Conservation (phyloP, 805 yeast genomes). For the Phaffomyces antillensis region DNA sequence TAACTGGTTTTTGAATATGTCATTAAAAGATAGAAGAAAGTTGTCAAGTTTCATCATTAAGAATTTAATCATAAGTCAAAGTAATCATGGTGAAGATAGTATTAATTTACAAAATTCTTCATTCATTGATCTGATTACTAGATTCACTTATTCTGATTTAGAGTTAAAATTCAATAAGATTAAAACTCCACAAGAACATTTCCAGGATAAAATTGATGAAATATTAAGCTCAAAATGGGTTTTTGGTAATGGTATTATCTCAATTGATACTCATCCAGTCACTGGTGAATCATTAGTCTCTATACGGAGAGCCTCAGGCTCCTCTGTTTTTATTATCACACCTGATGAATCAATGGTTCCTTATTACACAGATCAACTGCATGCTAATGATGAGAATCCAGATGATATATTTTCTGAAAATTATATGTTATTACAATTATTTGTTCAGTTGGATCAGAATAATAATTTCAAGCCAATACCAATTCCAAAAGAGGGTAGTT, state of each 20-base stretch:
- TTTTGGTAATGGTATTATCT: slow-evolving; percentile 47
- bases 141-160: slow-evolving; percentile 60
- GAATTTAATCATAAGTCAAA: slow-evolving; percentile 40
- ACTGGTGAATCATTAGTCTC: slow-evolving; percentile 47
- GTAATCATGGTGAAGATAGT: slow-evolving; percentile 23
- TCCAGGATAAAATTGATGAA: slow-evolving; percentile 15
- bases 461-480: slow-evolving; percentile 38
- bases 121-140: slow-evolving; percentile 55
- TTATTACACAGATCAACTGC: slow-evolving; percentile 19
- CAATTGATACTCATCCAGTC: slow-evolving; percentile 44
- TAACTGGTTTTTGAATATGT: slow-evolving; percentile 64
- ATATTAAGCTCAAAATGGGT: slow-evolving; percentile 45
- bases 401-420: slow-evolving; percentile 33
- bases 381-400: slow-evolving; percentile 26
- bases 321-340: slow-evolving; percentile 37
- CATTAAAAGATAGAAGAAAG: slow-evolving; percentile 47
- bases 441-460: slow-evolving; percentile 34
- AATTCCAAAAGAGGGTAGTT: slow-evolving; percentile 39
- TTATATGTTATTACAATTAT: slow-evolving; percentile 44
- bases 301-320: slow-evolving; percentile 64
- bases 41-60: slow-evolving; percentile 58
- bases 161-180: slow-evolving; percentile 39
- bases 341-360: slow-evolving; percentile 35
- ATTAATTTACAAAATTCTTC: slow-evolving; percentile 48
- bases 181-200: slow-evolving; percentile 17